These are phyloP conservation scores for Trichoderma oligosporum DNA, from an alignment of 2,329 filamentous ascomycete species.

Conservation along the genomic window DNA sequence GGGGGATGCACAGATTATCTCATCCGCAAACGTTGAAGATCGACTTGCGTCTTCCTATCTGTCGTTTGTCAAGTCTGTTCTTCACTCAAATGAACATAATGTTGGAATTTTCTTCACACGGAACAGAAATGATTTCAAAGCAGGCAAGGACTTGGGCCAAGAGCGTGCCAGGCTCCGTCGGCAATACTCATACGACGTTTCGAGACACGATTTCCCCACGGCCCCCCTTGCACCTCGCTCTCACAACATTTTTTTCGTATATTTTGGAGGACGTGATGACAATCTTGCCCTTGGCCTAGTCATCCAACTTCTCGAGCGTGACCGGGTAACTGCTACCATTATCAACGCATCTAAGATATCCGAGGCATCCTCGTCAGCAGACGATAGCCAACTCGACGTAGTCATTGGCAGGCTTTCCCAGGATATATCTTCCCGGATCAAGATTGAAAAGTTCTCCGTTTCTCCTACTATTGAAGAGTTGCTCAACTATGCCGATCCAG, in stretches of 20 bases:
- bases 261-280: conserved; percentile 81
- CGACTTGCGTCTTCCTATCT: conserved; percentile 55
- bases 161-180: conserved; percentile 44
- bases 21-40: conserved; percentile 30
- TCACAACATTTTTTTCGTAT: conserved; percentile 84
- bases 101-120: conserved; percentile 78
- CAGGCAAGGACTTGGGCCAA: conserved; percentile 28
- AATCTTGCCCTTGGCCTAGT: conserved; percentile 73
- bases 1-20: conserved; percentile 50
- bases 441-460: conserved; percentile 22
- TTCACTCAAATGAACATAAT: conserved; percentile 64
- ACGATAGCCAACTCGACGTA: conserved; percentile 19
- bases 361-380: background rate
- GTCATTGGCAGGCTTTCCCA: conserved; percentile 17
- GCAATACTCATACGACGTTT: conserved; percentile 55
- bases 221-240: conserved; percentile 62
- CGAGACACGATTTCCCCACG: conserved; percentile 51
- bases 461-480: conserved; percentile 25
- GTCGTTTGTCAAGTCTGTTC: conserved; percentile 65
- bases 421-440: conserved; percentile 22
- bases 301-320: conserved; percentile 77
- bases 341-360: conserved; percentile 37
- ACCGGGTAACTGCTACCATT: conserved; percentile 73
- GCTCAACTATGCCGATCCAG: conserved; percentile 22
- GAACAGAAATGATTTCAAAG: conserved; percentile 42